Conservation (phyloP, 257 asterid genomes). For the Voacanga thouarsii region DNA sequence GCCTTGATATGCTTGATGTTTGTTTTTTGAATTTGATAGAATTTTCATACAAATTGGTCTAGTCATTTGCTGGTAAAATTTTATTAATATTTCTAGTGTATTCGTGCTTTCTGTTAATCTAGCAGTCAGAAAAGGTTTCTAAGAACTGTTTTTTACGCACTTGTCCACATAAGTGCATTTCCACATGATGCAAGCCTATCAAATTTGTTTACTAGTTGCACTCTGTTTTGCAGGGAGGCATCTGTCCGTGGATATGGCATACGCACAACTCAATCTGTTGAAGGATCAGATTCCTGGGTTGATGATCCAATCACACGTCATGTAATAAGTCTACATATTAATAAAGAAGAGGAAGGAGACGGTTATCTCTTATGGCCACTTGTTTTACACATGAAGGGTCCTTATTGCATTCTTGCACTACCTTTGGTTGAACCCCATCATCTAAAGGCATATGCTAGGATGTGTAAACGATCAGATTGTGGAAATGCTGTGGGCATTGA, state of each 20-base stretch:
- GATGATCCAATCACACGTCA: conserved; percentile 95
- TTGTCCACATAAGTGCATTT: background rate
- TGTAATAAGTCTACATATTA: conserved; percentile 56
- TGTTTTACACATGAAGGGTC: conserved; percentile 68
- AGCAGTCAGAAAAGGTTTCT: background rate
- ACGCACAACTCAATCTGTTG: conserved; percentile 63
- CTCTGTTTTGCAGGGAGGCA: conserved; percentile 63
- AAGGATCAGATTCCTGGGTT: conserved; percentile 96
- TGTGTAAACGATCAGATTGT: conserved; percentile 67
- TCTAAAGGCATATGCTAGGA: conserved; percentile 64
- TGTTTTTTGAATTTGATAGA: background rate
- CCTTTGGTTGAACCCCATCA: conserved; percentile 87
- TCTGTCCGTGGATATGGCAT: conserved; percentile 87
- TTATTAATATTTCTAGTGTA: background rate
- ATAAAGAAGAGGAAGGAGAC: conserved; percentile 55
- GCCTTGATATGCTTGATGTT: background rate
- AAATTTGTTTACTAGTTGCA: conserved; percentile 1
- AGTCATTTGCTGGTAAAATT: background rate
- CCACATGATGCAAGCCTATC: background rate
- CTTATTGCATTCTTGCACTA: conserved; percentile 61
- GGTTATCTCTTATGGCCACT: conserved; percentile 71
- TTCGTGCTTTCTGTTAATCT: too few species aligned
- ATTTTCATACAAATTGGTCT: background rate
- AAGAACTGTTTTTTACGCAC: too few species aligned
- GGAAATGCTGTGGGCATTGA: conserved; percentile 73